A percentile compares a stretch with the other conserved stretches of the same genome.
phyloP scores from a whole-genome alignment of 164 flowering plant species.

The Aristolochia contorta region DNA sequence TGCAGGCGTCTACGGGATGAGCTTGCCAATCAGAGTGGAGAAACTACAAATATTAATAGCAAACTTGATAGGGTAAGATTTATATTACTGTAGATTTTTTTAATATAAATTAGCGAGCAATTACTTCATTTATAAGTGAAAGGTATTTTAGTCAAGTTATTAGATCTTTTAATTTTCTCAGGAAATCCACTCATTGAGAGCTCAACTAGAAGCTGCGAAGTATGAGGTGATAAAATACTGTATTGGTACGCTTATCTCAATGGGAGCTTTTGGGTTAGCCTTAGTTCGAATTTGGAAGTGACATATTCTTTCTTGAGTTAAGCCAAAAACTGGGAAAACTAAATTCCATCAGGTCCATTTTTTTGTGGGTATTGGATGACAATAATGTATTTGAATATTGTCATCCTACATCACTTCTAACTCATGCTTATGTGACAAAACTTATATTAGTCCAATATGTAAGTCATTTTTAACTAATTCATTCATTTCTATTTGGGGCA shows the following conservation, averaged over 20 bases:
- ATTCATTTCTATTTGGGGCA: too few species aligned
- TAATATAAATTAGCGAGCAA: not conserved
- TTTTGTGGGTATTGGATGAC: too few species aligned
- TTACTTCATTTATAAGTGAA: not conserved
- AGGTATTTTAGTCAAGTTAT: not conserved
- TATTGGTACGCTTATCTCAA: conserved; percentile 57
- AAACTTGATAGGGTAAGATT: conserved; percentile 51
- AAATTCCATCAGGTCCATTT: too few species aligned
- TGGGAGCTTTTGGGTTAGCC: conserved; percentile 58
- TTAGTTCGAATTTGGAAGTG: conserved; percentile 33
- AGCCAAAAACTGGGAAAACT: too few species aligned
- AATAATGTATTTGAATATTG: too few species aligned
- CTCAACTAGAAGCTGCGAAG: conserved; percentile 59
- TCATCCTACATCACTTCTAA: too few species aligned
- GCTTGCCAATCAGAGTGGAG: conserved; percentile 49
- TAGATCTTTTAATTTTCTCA: not conserved
- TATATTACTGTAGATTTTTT: not conserved
- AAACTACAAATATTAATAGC: conserved; percentile 46
- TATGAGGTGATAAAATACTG: conserved; percentile 65
- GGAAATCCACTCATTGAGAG: conserved; percentile 51
- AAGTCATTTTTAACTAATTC: too few species aligned
- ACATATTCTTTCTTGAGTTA: too few species aligned
- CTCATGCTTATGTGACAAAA: too few species aligned
- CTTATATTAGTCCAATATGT: too few species aligned
- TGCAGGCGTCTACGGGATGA: conserved; percentile 56